phyloP scores from a whole-genome alignment of 2,329 filamentous ascomycete species.

The Ambrosiella xylebori region DNA sequence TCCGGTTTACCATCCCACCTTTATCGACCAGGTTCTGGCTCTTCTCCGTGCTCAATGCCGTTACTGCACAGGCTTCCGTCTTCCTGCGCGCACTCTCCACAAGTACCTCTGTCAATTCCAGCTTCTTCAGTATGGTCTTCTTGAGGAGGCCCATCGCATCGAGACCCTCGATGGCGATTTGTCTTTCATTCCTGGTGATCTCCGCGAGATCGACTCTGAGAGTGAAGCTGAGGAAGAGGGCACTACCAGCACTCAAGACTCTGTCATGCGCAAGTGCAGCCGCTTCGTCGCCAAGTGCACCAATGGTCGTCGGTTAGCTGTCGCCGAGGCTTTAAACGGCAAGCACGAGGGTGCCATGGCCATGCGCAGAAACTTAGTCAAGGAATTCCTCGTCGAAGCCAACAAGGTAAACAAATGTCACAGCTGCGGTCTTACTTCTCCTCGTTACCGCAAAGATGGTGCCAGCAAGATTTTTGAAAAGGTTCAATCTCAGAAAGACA shows the following conservation, averaged over 20 bases:
- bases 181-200: constrained; percentile 23
- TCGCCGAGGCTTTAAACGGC: constrained; percentile 39
- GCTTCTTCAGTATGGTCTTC: constrained; percentile 67
- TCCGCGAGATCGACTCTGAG: constrained; percentile 27
- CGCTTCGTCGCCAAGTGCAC: constrained; percentile 48
- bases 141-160: constrained; percentile 47
- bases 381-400: constrained; percentile 64
- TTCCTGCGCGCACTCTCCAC: constrained; percentile 61
- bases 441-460: constrained; percentile 72
- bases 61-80: constrained; percentile 76
- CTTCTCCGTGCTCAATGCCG: constrained; percentile 74
- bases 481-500: constrained; percentile 55
- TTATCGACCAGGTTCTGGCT: constrained; percentile 79
- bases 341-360: constrained; percentile 77
- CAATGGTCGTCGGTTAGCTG: constrained; percentile 29
- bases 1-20: constrained; percentile 89
- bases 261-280: constrained; percentile 33
- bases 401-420: constrained; percentile 52
- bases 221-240: constrained; percentile 51
- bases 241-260: constrained; percentile 31
- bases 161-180: constrained; percentile 33
- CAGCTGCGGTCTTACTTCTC: constrained; percentile 52
- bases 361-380: constrained; percentile 57
- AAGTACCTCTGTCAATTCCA: constrained; percentile 69
- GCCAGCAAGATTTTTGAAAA: constrained; percentile 91